These are phyloP conservation scores for Zelopaecilomyces penicillatus DNA, from an alignment of 2,329 filamentous ascomycete genomes.

Conservation along the genomic window DNA sequence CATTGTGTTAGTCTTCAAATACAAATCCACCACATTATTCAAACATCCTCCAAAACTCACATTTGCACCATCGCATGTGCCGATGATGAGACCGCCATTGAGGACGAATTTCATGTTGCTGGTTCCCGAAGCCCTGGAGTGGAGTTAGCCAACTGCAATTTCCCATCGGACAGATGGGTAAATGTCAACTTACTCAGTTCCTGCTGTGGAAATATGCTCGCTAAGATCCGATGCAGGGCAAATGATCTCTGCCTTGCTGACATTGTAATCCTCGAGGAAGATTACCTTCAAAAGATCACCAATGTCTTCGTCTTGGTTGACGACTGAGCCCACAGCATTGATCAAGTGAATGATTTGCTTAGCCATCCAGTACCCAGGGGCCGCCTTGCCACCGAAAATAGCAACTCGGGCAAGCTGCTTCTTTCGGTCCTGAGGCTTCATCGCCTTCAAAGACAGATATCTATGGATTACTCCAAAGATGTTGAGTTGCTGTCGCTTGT, in stretches of 20 bases:
- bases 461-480: conserved; percentile 97
- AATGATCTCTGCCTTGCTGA: conserved; percentile 98
- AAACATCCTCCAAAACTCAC: conserved; percentile 42
- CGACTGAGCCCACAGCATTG: conserved; percentile 80
- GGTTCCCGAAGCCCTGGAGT: conserved; percentile 59
- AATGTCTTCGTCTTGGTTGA: conserved; percentile 88
- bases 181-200: conserved; percentile 60
- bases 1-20: too few species aligned
- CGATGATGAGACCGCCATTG: conserved; percentile 94
- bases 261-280: conserved; percentile 97
- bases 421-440: conserved; percentile 76
- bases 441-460: conserved; percentile 79
- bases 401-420: conserved; percentile 81
- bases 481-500: conserved; percentile 98
- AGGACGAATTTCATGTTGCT: conserved; percentile 99
- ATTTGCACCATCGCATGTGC: conserved; percentile 95
- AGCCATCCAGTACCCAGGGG: conserved; percentile 99
- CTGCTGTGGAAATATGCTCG: conserved; percentile 97
- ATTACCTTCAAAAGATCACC: conserved; percentile 94
- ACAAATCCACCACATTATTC: not conserved
- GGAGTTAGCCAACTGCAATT: conserved; percentile 9
- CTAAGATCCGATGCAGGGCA: conserved; percentile 89
- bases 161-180: not conserved
- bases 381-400: conserved; percentile 96
- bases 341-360: conserved; percentile 97